phyloP scores from a whole-genome alignment of 495 filamentous ascomycete genomes.

The Zalerion maritima region DNA sequence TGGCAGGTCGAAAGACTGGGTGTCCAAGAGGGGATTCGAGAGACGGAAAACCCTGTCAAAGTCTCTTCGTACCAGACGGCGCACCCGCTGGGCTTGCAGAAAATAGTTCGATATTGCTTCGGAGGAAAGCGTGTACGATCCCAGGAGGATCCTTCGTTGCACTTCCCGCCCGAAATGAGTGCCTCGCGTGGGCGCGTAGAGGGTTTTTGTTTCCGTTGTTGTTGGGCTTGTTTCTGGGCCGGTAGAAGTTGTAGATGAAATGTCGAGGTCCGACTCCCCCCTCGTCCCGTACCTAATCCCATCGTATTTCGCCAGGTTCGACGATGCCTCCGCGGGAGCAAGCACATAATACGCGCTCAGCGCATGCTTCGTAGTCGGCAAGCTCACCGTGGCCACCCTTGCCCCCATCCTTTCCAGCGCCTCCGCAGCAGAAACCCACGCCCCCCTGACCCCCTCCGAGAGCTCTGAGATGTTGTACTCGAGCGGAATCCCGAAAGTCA shows the following conservation, averaged over 20 bases:
- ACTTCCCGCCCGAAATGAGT: conserved; percentile 73
- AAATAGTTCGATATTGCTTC: conserved; percentile 94
- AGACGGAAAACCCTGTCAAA: conserved; percentile 65
- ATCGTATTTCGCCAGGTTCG: conserved; percentile 96
- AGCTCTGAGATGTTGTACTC: conserved; percentile 86
- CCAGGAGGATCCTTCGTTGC: conserved; percentile 69
- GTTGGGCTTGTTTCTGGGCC: conserved; percentile 11
- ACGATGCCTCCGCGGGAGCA: conserved; percentile 87
- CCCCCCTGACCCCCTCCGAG: conserved; percentile 41
- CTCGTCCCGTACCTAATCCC: conserved; percentile 75
- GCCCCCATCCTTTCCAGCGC: conserved; percentile 48
- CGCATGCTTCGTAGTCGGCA: conserved; percentile 72
- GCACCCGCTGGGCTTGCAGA: conserved; percentile 77
- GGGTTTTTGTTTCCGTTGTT: conserved; percentile 33
- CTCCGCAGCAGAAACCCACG: conserved; percentile 50
- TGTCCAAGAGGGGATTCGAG: conserved; percentile 46
- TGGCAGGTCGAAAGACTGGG: conserved; percentile 29
- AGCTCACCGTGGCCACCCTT: conserved; percentile 56
- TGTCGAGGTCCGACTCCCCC: conserved; percentile 14
- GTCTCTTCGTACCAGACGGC: conserved; percentile 68
- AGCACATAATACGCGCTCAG: conserved; percentile 91
- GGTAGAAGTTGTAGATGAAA: conserved; percentile 17
- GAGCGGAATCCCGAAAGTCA: conserved; percentile 56
- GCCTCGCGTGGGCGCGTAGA: conserved; percentile 64
- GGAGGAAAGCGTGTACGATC: conserved; percentile 81